These are phyloP conservation scores for Calvatia gigantea DNA, from an alignment of 768 basidiomycete species.

Conservation along the genomic window DNA sequence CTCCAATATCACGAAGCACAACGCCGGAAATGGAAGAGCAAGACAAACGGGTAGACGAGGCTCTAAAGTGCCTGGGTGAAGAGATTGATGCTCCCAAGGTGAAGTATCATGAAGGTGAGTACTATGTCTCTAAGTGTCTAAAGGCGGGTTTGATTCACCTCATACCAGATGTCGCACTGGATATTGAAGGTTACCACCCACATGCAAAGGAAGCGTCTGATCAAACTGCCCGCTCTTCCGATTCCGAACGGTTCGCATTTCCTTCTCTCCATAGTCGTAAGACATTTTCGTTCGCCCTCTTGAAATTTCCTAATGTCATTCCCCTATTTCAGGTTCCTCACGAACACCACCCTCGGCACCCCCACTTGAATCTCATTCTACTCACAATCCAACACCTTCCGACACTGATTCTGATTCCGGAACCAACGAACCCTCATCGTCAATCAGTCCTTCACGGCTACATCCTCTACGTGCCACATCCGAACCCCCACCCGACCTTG, in stretches of 20 bases:
- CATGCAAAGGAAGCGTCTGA: conserved; percentile 38
- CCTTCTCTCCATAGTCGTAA: conserved; percentile 15
- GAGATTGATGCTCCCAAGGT: conserved; percentile 51
- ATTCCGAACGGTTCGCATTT: conserved; percentile 16
- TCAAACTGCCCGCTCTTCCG: conserved; percentile 33
- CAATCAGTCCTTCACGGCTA: conserved; percentile 25
- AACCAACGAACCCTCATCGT: conserved; percentile 19
- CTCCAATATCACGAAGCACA: conserved; percentile 24
- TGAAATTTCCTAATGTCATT: not conserved
- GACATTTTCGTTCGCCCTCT: not conserved
- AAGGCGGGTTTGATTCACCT: not conserved
- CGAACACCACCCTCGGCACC: conserved; percentile 8
- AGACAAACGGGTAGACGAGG: conserved; percentile 47
- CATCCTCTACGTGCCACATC: conserved; percentile 49
- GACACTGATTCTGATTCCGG: conserved; percentile 17
- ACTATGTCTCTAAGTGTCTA: not conserved
- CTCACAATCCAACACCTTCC: conserved; percentile 16
- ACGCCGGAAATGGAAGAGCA: conserved; percentile 34
- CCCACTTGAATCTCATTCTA: conserved; percentile 18
- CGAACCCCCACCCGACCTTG: conserved; percentile 55
- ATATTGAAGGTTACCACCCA: conserved; percentile 80
- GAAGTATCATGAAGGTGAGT: conserved; percentile 56
- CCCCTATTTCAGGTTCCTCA: not conserved
- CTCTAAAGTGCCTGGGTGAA: conserved; percentile 38
- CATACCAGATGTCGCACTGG: conserved; percentile 67